These are phyloP conservation scores for Flaveria brownii DNA, from an alignment of 129 eudicot genomes.

Conservation along the genomic window DNA sequence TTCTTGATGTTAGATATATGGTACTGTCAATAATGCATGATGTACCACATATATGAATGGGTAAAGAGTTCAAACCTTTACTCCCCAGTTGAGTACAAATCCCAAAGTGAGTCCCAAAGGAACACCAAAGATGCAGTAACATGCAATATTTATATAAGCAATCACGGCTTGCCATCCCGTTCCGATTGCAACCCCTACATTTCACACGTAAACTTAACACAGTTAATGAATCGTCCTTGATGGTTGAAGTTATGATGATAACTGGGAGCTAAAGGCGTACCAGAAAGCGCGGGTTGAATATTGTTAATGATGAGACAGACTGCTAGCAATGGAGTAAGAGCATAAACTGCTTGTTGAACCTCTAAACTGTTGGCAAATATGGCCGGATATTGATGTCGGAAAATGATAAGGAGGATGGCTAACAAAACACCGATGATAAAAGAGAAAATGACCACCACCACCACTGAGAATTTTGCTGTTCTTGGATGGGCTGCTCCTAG, in stretches of 20 bases:
- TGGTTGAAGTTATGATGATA: background rate
- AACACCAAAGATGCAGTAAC: constrained; percentile 59
- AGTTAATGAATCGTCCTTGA: too few species aligned
- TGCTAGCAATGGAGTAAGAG: constrained; percentile 47
- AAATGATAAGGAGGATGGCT: constrained; percentile 31
- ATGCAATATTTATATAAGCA: constrained; percentile 60
- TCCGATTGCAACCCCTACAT: constrained; percentile 65
- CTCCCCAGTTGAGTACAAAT: constrained; percentile 45
- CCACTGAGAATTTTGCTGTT: constrained; percentile 50
- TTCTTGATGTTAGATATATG: background rate
- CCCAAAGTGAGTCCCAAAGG: constrained; percentile 58
- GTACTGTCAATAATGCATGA: background rate
- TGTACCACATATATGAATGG: background rate
- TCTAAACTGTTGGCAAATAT: constrained; percentile 35
- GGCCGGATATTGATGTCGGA: constrained; percentile 41
- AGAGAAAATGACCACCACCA: constrained; percentile 37
- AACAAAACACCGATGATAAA: constrained; percentile 29
- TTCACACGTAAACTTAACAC: background rate
- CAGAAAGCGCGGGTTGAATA: constrained; percentile 51
- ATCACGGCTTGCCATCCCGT: constrained; percentile 70
- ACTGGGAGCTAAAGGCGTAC: constrained; percentile 13
- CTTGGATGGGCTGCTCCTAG: constrained; percentile 56
- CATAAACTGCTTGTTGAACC: constrained; percentile 41
- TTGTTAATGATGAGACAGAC: constrained; percentile 40
- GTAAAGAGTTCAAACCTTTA: constrained; percentile 23